These are phyloP conservation scores for Dipodascopsis uninucleata DNA, from an alignment of 805 yeast genomes.

Conservation along the genomic window DNA sequence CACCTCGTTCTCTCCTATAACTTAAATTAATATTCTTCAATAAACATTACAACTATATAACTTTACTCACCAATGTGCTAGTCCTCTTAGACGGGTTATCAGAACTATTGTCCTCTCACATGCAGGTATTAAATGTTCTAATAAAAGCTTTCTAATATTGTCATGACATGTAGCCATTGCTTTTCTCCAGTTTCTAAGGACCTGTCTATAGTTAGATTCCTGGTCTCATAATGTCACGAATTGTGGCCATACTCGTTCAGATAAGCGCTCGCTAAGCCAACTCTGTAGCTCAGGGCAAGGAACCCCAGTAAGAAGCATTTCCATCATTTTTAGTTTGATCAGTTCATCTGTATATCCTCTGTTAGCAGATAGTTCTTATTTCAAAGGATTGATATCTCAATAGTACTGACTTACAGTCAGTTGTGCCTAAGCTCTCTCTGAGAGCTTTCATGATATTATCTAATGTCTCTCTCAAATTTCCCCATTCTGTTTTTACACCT, in stretches of 20 bases:
- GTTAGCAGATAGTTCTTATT: too few species aligned
- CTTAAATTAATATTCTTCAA: too few species aligned
- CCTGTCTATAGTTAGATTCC: neutral
- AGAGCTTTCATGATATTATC: neutral
- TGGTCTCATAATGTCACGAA: neutral
- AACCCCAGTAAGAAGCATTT: conserved; percentile 25
- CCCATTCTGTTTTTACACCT: conserved; percentile 16
- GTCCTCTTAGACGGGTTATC: conserved; percentile 24
- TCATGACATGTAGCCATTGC: conserved; percentile 13
- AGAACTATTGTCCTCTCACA: conserved; percentile 26
- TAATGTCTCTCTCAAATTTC: conserved; percentile 8
- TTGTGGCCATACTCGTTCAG: conserved; percentile 13
- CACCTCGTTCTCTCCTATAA: conserved; percentile 27
- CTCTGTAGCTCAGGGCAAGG: conserved; percentile 11
- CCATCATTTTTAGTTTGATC: conserved; percentile 10
- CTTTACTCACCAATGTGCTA: conserved; percentile 25
- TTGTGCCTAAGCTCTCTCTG: neutral
- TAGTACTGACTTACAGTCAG: too few species aligned
- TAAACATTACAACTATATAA: neutral
- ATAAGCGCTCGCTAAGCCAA: conserved; percentile 22
- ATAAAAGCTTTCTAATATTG: conserved; percentile 15
- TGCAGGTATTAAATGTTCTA: conserved; percentile 27
- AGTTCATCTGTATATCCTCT: neutral
- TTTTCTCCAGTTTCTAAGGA: conserved; percentile 25
- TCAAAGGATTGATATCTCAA: too few species aligned